phyloP scores from a whole-genome alignment of 805 yeast genomes.

The Yamadazyma insecticola region DNA sequence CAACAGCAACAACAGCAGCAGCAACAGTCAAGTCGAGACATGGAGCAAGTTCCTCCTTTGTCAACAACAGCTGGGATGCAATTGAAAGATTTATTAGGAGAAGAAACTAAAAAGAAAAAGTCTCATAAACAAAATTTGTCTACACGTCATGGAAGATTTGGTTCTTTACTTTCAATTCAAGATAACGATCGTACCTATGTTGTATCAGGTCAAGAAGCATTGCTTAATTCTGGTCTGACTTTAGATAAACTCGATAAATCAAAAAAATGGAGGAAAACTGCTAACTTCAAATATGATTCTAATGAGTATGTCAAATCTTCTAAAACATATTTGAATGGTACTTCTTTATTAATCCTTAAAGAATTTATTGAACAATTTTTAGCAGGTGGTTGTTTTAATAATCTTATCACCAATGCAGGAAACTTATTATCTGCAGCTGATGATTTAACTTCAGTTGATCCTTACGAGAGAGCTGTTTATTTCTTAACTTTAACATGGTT shows the following conservation, averaged over 20 bases:
- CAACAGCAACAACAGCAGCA: not conserved
- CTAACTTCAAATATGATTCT: constrained; percentile 35
- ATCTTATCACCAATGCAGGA: constrained; percentile 51
- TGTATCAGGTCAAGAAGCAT: constrained; percentile 65
- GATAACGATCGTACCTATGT: constrained; percentile 56
- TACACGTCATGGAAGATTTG: constrained; percentile 86
- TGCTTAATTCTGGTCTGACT: constrained; percentile 46
- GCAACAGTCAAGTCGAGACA: not conserved
- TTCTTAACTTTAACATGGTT: constrained; percentile 72
- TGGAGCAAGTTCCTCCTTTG: not conserved
- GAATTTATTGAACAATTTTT: constrained; percentile 53
- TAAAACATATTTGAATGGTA: constrained; percentile 23
- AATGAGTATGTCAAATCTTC: constrained; percentile 26
- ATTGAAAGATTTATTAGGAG: constrained; percentile 48
- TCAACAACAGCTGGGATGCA: constrained; percentile 28
- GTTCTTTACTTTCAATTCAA: constrained; percentile 73
- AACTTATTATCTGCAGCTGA: constrained; percentile 29
- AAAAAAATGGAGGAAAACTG: constrained; percentile 58
- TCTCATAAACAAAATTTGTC: constrained; percentile 48
- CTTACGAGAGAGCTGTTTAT: constrained; percentile 41
- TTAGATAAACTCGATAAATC: constrained; percentile 61
- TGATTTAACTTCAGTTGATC: constrained; percentile 27
- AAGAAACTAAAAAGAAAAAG: constrained; percentile 54
- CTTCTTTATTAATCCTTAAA: constrained; percentile 25
- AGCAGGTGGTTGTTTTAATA: constrained; percentile 71